Percentiles rank a stretch among this genome's conserved stretches.
phyloP scores from a whole-genome alignment of 345 rosid genomes.

The Garcia nutans region DNA sequence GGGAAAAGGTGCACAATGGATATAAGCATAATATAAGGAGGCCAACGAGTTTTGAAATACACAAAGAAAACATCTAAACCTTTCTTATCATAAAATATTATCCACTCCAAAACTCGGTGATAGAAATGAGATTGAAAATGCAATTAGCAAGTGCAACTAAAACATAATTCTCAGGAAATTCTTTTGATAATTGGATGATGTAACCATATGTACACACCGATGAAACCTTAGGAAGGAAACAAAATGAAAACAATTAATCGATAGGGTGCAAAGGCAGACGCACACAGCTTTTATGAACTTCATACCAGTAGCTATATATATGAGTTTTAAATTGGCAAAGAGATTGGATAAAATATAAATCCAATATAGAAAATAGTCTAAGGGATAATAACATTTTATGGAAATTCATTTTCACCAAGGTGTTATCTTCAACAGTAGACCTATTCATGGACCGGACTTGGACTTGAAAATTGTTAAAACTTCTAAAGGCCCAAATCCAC shows the following conservation, averaged over 20 bases:
- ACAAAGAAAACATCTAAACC: not conserved
- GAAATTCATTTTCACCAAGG: not conserved
- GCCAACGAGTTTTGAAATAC: not conserved
- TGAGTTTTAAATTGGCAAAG: not conserved
- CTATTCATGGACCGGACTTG: too few relatives aligned
- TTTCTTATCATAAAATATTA: not conserved
- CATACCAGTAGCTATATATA: not conserved
- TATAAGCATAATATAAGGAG: not conserved
- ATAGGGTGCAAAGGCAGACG: too few relatives aligned
- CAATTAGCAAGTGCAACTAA: not conserved
- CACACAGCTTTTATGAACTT: not conserved
- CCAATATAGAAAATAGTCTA: not conserved
- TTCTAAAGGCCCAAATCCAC: too few relatives aligned
- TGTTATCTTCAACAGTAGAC: too few relatives aligned
- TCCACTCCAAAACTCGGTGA: not conserved
- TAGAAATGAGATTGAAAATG: slow-evolving; percentile 4
- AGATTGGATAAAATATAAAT: not conserved
- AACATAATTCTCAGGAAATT: not conserved
- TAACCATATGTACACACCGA: not conserved
- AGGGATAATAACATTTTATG: not conserved
- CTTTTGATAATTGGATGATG: not conserved
- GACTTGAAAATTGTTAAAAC: too few relatives aligned
- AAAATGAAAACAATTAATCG: not conserved
- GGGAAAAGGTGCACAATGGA: too few relatives aligned
- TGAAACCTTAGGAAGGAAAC: not conserved